Evolutionary conservation across 2,329 filamentous ascomycete genomes (phyloP), one percentile per base, ranked within the genome.

Genomic region (Penicillium paneum): DNA sequence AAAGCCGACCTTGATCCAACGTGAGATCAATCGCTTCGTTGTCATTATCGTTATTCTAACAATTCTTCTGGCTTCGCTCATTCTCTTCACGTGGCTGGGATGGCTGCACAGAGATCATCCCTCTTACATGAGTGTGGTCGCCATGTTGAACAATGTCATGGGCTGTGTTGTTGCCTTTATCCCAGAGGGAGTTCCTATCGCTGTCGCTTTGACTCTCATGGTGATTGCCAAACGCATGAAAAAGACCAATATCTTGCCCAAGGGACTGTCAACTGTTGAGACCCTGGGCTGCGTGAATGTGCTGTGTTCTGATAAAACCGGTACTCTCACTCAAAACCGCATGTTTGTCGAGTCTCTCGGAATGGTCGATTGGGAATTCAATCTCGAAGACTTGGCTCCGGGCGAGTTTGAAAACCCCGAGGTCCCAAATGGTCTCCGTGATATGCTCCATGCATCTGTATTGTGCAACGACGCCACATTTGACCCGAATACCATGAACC

Each of bases 241-340:
- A 60, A 83, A 86, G 70, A 85, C 89, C 71, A 87, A 88, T 63
- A 85, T 91, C 44, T 79, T 92, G 6, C 91, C 88, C 79, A 92
- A 91, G 74, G 90, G 86, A 0, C 78, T 92, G 40, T 88, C 89
- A 71, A 91, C 89, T 0, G 88, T 91, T 0, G 89, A 91, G 71
- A 91, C 88, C 0, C 79, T 91, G 2, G 89, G 89, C 1, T 82
- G 86, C 0, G 88, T 91, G 1, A 89, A 86, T 1, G 83, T 90
- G 10, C 85, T 91, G 34, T 90, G 88, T 69, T 90, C 87, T 0
- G 88, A 91, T 70, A 91, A 91, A 75, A 91, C 88, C 0, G 88
- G 89, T 39, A 72, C 67, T 0, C 54, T 75, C 76, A 76, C 81
- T 70, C 58, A 83, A 79, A 89, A 90, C 57, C 83, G 84, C 58